Percentiles rank a stretch among this genome's conserved stretches.
These are phyloP conservation scores for Catenaria anguillulae DNA, from an alignment of 371 early-diverging fungal genomes.

Conservation along the genomic window DNA sequence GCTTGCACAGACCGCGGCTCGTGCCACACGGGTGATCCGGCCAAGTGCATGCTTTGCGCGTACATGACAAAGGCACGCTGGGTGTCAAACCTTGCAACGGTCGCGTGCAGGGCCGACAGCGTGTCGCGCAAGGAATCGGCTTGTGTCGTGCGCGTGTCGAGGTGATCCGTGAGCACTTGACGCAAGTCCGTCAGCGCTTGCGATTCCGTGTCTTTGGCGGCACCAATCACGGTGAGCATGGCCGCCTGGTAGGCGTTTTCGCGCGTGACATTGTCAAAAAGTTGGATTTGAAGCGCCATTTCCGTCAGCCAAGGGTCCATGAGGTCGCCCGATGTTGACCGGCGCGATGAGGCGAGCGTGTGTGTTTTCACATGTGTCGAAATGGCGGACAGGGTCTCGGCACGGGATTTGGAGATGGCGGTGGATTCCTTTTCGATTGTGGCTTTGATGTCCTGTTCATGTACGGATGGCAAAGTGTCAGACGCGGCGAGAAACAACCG, in stretches of 20 bases:
- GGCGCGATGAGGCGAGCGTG: neutral
- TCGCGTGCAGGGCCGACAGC: neutral
- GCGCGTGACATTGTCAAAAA: neutral
- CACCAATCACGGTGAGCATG: neutral
- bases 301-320: conserved; percentile 6
- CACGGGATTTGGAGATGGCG: neutral
- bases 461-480: neutral
- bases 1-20: neutral
- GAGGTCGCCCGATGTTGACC: neutral
- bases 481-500: neutral
- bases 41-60: too few species aligned
- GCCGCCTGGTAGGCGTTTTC: conserved; percentile 1
- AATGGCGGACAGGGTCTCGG: conserved; percentile 1
- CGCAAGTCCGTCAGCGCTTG: neutral
- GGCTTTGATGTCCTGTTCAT: neutral
- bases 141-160: neutral
- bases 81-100: neutral
- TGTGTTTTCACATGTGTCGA: neutral
- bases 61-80: neutral
- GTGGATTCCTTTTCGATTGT: neutral
- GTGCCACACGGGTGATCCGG: neutral
- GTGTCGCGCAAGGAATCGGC: neutral
- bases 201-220: neutral
- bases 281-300: conserved; percentile 6
- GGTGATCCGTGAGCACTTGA: neutral